phyloP scores from a whole-genome alignment of 345 rosid species.

The Eucalyptus shirleyi region DNA sequence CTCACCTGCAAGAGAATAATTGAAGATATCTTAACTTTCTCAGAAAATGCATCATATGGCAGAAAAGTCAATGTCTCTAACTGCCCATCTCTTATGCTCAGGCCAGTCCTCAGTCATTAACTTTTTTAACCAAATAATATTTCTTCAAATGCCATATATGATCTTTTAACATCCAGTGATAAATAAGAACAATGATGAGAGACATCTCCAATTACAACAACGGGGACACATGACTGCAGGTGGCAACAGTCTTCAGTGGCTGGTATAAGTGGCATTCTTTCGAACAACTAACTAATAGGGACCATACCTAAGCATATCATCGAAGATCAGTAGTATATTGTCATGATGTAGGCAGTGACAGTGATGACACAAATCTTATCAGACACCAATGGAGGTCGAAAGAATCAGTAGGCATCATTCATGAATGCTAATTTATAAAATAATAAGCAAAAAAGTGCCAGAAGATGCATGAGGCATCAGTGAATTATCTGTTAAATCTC shows the following conservation, averaged over 20 bases:
- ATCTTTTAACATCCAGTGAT: not conserved
- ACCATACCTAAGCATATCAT: not conserved
- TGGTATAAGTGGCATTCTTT: not conserved
- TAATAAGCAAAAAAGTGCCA: not conserved
- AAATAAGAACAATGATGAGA: not conserved
- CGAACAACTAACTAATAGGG: not conserved
- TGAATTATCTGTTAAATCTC: not conserved
- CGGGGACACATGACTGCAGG: not conserved
- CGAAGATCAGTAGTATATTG: not conserved
- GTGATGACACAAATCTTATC: not conserved
- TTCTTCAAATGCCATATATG: not conserved
- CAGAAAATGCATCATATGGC: not conserved
- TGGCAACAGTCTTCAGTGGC: not conserved
- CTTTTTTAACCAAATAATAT: not conserved
- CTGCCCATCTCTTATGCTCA: not conserved
- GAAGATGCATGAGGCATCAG: not conserved
- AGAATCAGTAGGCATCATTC: not conserved
- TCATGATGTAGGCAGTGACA: not conserved
- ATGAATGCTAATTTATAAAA: not conserved
- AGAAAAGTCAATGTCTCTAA: not conserved
- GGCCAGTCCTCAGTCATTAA: not conserved
- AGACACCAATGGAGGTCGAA: not conserved
- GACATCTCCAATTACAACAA: not conserved
- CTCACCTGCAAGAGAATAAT: constrained; percentile 51
- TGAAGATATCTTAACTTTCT: not conserved